Percentiles rank a stretch among this genome's conserved stretches.
These are phyloP conservation scores for Yamadazyma paraphyllophila DNA, from an alignment of 805 yeast genomes.

Conservation along the genomic window DNA sequence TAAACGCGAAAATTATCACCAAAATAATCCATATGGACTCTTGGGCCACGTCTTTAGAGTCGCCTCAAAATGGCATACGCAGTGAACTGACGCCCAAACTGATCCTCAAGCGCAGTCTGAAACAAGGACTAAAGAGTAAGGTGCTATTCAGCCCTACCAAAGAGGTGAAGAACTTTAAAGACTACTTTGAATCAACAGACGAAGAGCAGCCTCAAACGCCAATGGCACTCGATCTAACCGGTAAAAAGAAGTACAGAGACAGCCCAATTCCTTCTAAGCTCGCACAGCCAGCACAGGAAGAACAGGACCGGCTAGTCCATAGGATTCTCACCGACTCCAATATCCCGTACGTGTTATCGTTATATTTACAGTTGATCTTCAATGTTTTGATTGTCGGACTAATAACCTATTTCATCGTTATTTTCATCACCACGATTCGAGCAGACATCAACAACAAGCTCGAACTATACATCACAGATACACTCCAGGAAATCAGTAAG, in stretches of 20 bases:
- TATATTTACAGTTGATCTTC: slow-evolving; percentile 63
- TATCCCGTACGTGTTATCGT: slow-evolving; percentile 54
- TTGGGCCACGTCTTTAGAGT: not conserved
- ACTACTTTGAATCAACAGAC: slow-evolving; percentile 16
- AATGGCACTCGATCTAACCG: not conserved
- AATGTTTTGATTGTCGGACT: slow-evolving; percentile 52
- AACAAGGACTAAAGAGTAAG: slow-evolving; percentile 11
- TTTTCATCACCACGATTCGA: slow-evolving; percentile 55
- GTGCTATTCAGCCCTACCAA: slow-evolving; percentile 37
- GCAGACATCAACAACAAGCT: slow-evolving; percentile 71
- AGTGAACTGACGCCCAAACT: slow-evolving; percentile 17
- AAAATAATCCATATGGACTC: slow-evolving; percentile 3
- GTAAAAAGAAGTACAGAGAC: not conserved
- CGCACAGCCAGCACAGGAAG: not conserved
- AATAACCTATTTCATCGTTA: slow-evolving; percentile 49
- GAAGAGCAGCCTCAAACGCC: slow-evolving; percentile 4
- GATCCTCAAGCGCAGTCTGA: slow-evolving; percentile 9
- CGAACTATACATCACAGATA: slow-evolving; percentile 58
- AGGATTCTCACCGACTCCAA: slow-evolving; percentile 36
- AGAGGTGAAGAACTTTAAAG: slow-evolving; percentile 19
- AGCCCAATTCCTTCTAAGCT: slow-evolving; percentile 1
- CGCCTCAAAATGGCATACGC: slow-evolving; percentile 5
- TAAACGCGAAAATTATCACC: slow-evolving; percentile 2
- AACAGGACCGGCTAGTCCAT: slow-evolving; percentile 6
- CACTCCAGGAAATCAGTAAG: slow-evolving; percentile 58